Evolutionary conservation across 2,329 filamentous ascomycete species (phyloP), one percentile per base, ranked within the genome.

Genomic region (Aspergillus unguis): DNA sequence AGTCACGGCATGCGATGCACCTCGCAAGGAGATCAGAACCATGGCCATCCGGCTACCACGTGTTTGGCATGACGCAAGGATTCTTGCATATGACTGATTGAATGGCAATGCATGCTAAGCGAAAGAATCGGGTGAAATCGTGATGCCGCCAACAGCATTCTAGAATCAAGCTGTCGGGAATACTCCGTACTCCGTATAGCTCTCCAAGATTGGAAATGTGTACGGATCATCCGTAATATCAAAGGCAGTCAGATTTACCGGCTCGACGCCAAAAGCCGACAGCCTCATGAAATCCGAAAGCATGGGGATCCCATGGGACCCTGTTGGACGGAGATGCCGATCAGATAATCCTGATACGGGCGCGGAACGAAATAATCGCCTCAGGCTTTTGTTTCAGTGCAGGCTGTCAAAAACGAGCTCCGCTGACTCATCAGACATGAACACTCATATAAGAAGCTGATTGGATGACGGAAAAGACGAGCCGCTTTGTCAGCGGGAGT

Each of bases 401-500:
- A 41, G 37, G 25, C 8, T 27, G 10, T 9, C 7, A 41, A 9
- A 10, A 2, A 2, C 35, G 11, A 5, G 4, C 32, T 46, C 44
- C 44, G 44, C 44, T 46, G 32, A 46, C 9, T 46, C 44, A 46
- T 25, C 40, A 6, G 44, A 10, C 8, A 17, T n/a, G 26, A 17
- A 17, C 17, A 17, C 17, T 17, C 17, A 17, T 17, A 17, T 23
- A 29, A 37, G 1, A 4, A 17, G 23, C 26, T 26, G 25, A 37
- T 46, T 46, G 44, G 44, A 17, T 27, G 27, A 11, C 11, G 17
- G 25, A 10, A 29, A 6, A 7, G 17, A 43, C 17, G 4, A 2
- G 44, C 44, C 44, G 44, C 44, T 46, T 25, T 37, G 4, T 46
- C 9, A 46, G 44, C 32, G 44, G 44, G 6, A 31, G 38, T 43